These are phyloP conservation scores for Cercospora brassicicola DNA, from an alignment of 2,329 filamentous ascomycete species.

Conservation along the genomic window DNA sequence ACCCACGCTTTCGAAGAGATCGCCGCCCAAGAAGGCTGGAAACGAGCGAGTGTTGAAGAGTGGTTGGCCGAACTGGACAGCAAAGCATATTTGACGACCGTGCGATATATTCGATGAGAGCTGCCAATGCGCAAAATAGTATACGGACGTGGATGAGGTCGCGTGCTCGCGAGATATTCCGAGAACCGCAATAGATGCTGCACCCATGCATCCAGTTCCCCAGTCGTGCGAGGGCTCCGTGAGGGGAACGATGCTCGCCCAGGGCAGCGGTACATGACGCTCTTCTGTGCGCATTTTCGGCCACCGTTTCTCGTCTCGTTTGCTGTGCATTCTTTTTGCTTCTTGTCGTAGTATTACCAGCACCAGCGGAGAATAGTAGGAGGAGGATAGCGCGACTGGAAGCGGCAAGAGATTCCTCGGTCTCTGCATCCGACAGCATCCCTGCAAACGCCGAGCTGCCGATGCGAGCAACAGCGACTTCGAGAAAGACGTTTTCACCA, in stretches of 20 bases:
- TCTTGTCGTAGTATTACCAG: background rate
- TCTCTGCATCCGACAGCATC: background rate
- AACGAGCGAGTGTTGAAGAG: slow-evolving; percentile 65
- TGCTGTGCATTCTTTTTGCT: background rate
- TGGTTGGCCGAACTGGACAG: slow-evolving; percentile 65
- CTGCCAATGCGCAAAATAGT: background rate
- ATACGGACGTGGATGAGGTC: background rate
- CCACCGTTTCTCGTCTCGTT: background rate
- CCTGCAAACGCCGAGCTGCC: slow-evolving; percentile 5
- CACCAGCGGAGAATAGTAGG: background rate
- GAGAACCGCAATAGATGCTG: slow-evolving; percentile 9
- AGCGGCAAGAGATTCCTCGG: slow-evolving; percentile 11
- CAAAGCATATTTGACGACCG: slow-evolving; percentile 57
- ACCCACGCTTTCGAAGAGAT: slow-evolving; percentile 82
- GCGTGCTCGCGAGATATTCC: background rate
- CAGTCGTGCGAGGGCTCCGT: slow-evolving; percentile 8
- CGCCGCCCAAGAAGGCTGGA: slow-evolving; percentile 78
- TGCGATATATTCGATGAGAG: slow-evolving; percentile 33
- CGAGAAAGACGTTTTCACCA: background rate
- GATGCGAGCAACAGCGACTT: background rate
- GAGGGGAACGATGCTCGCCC: slow-evolving; percentile 13
- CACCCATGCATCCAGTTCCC: slow-evolving; percentile 8
- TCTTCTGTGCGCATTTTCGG: background rate
- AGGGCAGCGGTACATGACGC: background rate
- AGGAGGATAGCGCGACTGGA: slow-evolving; percentile 6